A percentile compares a stretch with the other conserved stretches of the same genome.
Evolutionary conservation across 2,329 filamentous ascomycete species (phyloP).

Genomic region (Neobulgaria alba): DNA sequence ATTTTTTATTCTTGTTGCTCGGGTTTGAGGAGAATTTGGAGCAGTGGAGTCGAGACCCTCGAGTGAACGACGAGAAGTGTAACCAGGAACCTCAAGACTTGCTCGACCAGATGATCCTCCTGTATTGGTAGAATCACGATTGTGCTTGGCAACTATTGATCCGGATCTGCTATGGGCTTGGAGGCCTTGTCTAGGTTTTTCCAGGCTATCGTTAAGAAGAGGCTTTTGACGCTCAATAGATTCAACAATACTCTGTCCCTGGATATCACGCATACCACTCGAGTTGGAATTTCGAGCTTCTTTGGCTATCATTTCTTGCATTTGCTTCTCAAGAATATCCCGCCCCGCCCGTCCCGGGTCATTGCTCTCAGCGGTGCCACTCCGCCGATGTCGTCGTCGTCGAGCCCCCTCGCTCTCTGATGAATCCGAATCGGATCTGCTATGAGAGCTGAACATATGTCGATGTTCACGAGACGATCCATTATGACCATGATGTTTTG

Average conservation of each 20-base stretch:
- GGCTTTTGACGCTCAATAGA: conserved; percentile 14
- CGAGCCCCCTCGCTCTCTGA: conserved; percentile 46
- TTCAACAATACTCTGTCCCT: conserved; percentile 8
- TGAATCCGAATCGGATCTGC: conserved; percentile 49
- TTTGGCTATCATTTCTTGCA: conserved; percentile 50
- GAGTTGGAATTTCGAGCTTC: conserved; percentile 34
- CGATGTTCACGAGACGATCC: conserved; percentile 42
- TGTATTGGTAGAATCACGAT: conserved; percentile 13
- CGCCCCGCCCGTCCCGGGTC: conserved; percentile 37
- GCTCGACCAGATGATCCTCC: conserved; percentile 19
- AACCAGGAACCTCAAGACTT: conserved; percentile 41
- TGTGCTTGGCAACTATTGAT: conserved; percentile 17
- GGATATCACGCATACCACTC: conserved; percentile 5
- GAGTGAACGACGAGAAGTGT: conserved; percentile 31
- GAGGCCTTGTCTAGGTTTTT: conserved; percentile 6
- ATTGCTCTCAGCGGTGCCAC: conserved; percentile 35
- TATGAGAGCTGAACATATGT: conserved; percentile 44
- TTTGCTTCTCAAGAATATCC: conserved; percentile 51
- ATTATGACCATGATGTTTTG: conserved; percentile 49
- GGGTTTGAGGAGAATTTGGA: conserved; percentile 25
- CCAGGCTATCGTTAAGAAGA: conserved; percentile 6
- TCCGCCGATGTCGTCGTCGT: conserved; percentile 31
- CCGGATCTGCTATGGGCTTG: conserved; percentile 16
- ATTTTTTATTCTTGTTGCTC: conserved; percentile 15
- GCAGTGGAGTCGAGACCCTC: conserved; percentile 38